Evolutionary conservation across 805 yeast species (phyloP), one percentile per base, ranked within the genome.

Genomic region (Wickerhamomyces ciferrii): DNA sequence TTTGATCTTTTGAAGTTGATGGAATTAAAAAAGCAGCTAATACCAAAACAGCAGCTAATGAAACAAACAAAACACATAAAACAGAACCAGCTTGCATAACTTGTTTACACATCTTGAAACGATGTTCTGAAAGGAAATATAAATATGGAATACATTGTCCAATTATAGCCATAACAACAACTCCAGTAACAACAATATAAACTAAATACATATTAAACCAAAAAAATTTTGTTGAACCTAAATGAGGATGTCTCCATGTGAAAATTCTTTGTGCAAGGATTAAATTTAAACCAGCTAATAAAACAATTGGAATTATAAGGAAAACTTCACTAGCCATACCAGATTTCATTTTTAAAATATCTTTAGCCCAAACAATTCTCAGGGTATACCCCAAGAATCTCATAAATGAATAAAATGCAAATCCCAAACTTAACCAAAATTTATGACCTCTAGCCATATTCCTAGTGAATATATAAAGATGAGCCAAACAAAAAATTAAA

Each of bases 171-270:
- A 84, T 81, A n/a, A 72, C 71, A 41, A 84, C 75, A 44, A 84
- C 71, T 6, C 75, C 81, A 24, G 72, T 45, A 25, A 85, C 89
- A 43, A 81, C 53, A 7, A 65, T 53, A 57, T 85, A 84, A 34
- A 80, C 53, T 3, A 62, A 38, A 40, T 72, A 58, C 83, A 84
- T 77, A 25, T 65, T 43, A 31, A 49, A 49, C 77, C 82, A 77
- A 55, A 84, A 79, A 32, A 68, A 48, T 46, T 62, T 67, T 39
- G 74, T 61, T 19, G 78, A 71, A 36, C 90, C 91, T 11, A 81
- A 74, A 43, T 78, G 81, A 8, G 92, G 91, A 59, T 85, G 91
- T 60, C 83, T 71, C 87, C 89, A 83, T 6, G 88, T 82, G 63
- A 83, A 83, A 20, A 84, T 67, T 60, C 92, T 75, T 60, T 84